Evolutionary conservation across 192 early-diverging fungal species (phyloP).

Genomic region (Cladochytrium replicatum): DNA sequence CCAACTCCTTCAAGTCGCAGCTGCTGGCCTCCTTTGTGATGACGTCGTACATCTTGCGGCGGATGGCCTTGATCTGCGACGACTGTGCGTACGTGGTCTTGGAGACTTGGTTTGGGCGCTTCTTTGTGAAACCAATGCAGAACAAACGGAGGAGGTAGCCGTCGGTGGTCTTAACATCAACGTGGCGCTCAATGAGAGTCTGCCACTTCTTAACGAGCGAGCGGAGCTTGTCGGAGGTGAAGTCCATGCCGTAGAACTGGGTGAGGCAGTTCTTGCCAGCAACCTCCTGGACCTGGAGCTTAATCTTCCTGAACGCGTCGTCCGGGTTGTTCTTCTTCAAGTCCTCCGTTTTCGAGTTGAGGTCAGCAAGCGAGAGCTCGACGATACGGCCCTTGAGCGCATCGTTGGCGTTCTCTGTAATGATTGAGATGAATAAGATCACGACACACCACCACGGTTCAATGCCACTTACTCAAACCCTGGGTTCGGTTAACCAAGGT

Average conservation of each 20-base stretch:
- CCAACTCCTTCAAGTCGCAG: conserved; percentile 91
- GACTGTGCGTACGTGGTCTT: conserved; percentile 97
- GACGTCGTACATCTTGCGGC: conserved; percentile 99
- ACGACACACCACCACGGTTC: conserved; percentile 6
- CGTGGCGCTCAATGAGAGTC: conserved; percentile 92
- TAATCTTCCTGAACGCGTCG: conserved; percentile 94
- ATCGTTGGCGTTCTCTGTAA: conserved; percentile 81
- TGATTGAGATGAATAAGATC: conserved; percentile 12
- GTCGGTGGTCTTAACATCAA: conserved; percentile 99
- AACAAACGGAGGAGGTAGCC: conserved; percentile 98
- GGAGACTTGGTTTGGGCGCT: conserved; percentile 85
- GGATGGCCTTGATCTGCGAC: conserved; percentile 94
- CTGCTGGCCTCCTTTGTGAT: conserved; percentile 73
- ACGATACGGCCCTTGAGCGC: conserved; percentile 92
- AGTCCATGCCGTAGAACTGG: conserved; percentile 99
- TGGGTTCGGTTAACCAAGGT: conserved; percentile 99
- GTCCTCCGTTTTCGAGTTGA: conserved; percentile 81
- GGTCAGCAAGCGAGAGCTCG: conserved; percentile 93
- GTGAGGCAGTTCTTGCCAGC: conserved; percentile 98
- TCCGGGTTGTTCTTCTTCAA: conserved; percentile 89
- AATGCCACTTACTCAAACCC: conserved; percentile 77
- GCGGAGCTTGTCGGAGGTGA: conserved; percentile 99
- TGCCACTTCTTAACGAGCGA: conserved; percentile 99
- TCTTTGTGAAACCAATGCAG: conserved; percentile 93
- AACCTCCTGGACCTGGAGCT: conserved; percentile 95